These are phyloP conservation scores for Fusarium decemcellulare DNA, from an alignment of 2,329 filamentous ascomycete species.

Conservation along the genomic window DNA sequence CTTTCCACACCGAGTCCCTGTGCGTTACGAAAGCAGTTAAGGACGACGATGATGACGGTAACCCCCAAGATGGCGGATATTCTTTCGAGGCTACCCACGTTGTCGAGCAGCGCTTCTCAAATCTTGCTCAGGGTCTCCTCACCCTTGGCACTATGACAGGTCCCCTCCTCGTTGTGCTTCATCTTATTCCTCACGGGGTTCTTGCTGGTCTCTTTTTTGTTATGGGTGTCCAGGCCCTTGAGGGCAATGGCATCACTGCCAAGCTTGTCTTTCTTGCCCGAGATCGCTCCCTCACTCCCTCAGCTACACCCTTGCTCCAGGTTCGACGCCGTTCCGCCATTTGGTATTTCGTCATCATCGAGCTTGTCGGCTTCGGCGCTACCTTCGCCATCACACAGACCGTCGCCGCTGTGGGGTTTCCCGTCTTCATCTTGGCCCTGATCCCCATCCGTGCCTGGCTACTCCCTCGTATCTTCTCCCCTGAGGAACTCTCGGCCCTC, in stretches of 20 bases:
- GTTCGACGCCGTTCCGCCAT: conserved; percentile 75
- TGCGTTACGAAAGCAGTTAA: conserved; percentile 75
- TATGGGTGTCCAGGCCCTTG: conserved; percentile 85
- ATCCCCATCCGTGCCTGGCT: conserved; percentile 76
- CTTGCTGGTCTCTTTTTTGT: conserved; percentile 87
- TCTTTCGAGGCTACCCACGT: conserved; percentile 70
- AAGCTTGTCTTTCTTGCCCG: conserved; percentile 80
- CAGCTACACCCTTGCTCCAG: conserved; percentile 71
- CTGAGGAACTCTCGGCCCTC: conserved; percentile 72
- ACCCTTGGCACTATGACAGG: conserved; percentile 85
- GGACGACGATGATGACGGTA: conserved; percentile 66
- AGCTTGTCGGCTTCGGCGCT: conserved; percentile 79
- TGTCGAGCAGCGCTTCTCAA: conserved; percentile 84
- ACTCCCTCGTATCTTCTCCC: conserved; percentile 72
- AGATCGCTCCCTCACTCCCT: conserved; percentile 74
- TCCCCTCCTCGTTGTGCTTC: conserved; percentile 79
- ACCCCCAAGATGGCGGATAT: conserved; percentile 68
- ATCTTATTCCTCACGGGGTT: conserved; percentile 84
- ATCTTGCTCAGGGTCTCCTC: conserved; percentile 82
- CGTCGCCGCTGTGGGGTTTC: conserved; percentile 86
- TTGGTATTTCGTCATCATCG: conserved; percentile 79
- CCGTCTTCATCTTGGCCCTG: conserved; percentile 78
- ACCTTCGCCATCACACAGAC: conserved; percentile 90
- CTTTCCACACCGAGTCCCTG: conserved; percentile 84
- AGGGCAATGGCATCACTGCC: conserved; percentile 81